phyloP scores from a whole-genome alignment of 768 basidiomycete genomes.

The Termitomyces sp. region DNA sequence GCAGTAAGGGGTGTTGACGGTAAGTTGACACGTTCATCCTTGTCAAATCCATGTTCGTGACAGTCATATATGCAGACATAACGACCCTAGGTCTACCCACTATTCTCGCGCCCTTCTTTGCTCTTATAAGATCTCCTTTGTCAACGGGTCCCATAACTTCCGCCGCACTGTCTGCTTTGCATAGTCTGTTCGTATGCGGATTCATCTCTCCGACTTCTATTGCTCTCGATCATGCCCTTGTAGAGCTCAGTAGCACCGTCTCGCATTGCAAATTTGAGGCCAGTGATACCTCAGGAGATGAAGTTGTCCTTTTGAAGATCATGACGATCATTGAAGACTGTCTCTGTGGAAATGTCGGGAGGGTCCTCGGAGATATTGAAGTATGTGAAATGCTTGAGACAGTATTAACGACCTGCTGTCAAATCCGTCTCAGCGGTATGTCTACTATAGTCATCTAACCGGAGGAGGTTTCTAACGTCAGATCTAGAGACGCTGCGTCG shows the following conservation, averaged over 20 bases:
- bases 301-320: constrained; percentile 90
- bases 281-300: constrained; percentile 95
- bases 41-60: neutral
- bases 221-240: constrained; percentile 60
- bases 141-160: constrained; percentile 98
- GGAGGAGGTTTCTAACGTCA: constrained; percentile 8
- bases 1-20: constrained; percentile 65
- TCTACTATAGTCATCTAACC: constrained; percentile 11
- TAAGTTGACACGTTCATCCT: constrained; percentile 25
- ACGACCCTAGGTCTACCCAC: constrained; percentile 49
- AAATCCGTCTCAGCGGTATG: constrained; percentile 93
- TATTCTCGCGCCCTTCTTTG: constrained; percentile 84
- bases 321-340: constrained; percentile 86
- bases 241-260: constrained; percentile 82
- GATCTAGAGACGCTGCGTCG: constrained; percentile 74
- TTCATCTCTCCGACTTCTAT: constrained; percentile 57
- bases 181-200: constrained; percentile 80
- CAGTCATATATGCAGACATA: constrained; percentile 42
- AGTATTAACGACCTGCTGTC: constrained; percentile 93
- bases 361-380: constrained; percentile 83
- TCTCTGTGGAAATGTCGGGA: constrained; percentile 64
- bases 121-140: constrained; percentile 87
- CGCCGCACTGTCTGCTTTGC: constrained; percentile 82
- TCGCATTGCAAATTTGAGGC: constrained; percentile 98
- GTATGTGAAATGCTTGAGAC: constrained; percentile 99